Conservation (phyloP, 2,329 filamentous ascomycete genomes). For the Metarhizium anisopliae region DNA sequence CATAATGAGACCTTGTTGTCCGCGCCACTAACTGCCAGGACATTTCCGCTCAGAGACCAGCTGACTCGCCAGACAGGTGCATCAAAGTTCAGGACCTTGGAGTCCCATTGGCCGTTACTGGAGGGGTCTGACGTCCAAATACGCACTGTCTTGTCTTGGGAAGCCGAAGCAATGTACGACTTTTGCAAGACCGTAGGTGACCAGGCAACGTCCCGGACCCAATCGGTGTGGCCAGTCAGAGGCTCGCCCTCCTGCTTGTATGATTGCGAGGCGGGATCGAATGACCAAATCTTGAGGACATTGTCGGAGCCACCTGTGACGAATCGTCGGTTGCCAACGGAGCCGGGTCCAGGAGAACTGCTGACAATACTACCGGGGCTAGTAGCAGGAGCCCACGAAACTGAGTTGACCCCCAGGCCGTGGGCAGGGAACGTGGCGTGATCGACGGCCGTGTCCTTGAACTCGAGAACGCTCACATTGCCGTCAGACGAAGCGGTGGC, state of each 20-base stretch:
- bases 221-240: conserved; percentile 79
- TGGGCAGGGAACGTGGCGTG: conserved; percentile 87
- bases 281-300: conserved; percentile 86
- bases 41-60: conserved; percentile 96
- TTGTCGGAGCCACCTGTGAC: conserved; percentile 95
- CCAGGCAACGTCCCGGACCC: conserved; percentile 97
- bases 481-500: conserved; percentile 93
- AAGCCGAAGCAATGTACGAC: conserved; percentile 91
- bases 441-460: conserved; percentile 91
- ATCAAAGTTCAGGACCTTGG: conserved; percentile 80
- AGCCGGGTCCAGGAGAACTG: conserved; percentile 51
- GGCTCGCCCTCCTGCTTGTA: conserved; percentile 56
- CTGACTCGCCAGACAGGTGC: conserved; percentile 90
- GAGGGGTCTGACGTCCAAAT: conserved; percentile 78
- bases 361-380: conserved; percentile 78
- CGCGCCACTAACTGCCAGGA: conserved; percentile 83
- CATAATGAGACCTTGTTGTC: conserved; percentile 97
- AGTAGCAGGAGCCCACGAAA: conserved; percentile 87
- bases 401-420: conserved; percentile 88
- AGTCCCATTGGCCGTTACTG: conserved; percentile 67
- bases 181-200: conserved; percentile 90
- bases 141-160: conserved; percentile 92
- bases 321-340: conserved; percentile 66
- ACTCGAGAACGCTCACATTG: conserved; percentile 87
- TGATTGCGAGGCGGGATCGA: conserved; percentile 50